Base-by-base conservation (phyloP, 495 filamentous ascomycete genomes). In the Letharia lupina region DNA sequence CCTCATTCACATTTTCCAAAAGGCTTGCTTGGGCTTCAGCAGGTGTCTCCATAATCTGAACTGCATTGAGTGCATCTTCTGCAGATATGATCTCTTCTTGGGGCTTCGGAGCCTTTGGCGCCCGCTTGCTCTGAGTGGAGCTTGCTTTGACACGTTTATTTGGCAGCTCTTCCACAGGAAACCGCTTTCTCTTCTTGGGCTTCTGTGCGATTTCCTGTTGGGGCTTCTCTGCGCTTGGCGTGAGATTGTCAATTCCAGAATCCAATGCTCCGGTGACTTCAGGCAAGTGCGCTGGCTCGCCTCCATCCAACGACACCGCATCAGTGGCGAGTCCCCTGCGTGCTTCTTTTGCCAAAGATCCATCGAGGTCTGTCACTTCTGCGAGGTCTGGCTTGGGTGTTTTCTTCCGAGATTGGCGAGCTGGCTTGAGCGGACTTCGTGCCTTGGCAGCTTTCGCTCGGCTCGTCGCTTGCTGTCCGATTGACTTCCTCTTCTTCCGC, bases 401-500 rank as follows among this genome's bases (percentile, higher is more conserved):
- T 47, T 23, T 61, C 13, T 45, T 66, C 45, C 50, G 23, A 39
- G 28, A 39, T 44, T 33, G 37, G 48, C 37, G 35, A 44, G 8
- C 35, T 50, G 20, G 23, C 23, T 66, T 37, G 5, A 66, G 13
- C 0, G 47, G 35, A 47, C 37, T 56, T 40, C 47, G 47, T 6
- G 13, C 28, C 12, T 47, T 65, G 23, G 13, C 42, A 33, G 63
- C 37, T 50, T 63, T 69, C 13, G 64, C 11, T 37, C 60, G 40
- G 15, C 31, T 66, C 20, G 41, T 69, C 7, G 67, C 62, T 11
- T 67, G 64, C 57, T 71, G 69, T 47, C 69, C 69, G 13, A 71
- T 69, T 2, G 69, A 69, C 37, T 71, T 71, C 16, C 67, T 67
- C 61, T 71, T 71, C 64, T 67, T 69, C n/a, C 67, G 59, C 67